Conservation (phyloP, 1,284 basidiomycete species). For the Moesziomyces sp. region DNA sequence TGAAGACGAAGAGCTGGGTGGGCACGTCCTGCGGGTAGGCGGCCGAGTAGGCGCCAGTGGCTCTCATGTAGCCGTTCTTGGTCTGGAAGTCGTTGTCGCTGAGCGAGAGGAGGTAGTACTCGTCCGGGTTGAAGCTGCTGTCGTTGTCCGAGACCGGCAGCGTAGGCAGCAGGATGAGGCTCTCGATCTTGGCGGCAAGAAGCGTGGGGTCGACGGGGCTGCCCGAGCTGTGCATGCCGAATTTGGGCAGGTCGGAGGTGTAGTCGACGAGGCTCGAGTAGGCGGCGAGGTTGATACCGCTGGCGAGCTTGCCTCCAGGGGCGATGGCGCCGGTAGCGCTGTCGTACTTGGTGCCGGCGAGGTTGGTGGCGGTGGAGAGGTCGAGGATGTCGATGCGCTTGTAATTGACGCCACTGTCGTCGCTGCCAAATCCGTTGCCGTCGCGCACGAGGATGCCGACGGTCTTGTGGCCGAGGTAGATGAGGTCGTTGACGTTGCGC, state of each 20-base stretch:
- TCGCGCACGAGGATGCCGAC: constrained; percentile 73
- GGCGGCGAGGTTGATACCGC: constrained; percentile 71
- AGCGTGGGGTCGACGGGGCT: constrained; percentile 70
- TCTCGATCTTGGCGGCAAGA: constrained; percentile 78
- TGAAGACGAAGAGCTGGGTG: constrained; percentile 77
- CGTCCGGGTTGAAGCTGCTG: constrained; percentile 67
- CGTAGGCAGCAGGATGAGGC: constrained; percentile 74
- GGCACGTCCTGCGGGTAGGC: constrained; percentile 67
- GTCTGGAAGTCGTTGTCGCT: constrained; percentile 78
- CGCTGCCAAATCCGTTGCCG: constrained; percentile 74
- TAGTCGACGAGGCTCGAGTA: constrained; percentile 74
- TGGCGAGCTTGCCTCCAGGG: constrained; percentile 71
- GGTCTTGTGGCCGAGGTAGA: constrained; percentile 70
- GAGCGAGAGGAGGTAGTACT: constrained; percentile 76
- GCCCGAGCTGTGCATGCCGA: constrained; percentile 72
- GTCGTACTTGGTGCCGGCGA: constrained; percentile 75
- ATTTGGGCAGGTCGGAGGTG: constrained; percentile 72
- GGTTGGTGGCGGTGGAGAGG: constrained; percentile 75
- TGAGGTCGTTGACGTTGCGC: constrained; percentile 73
- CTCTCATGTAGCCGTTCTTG: constrained; percentile 71
- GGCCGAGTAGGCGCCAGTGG: constrained; percentile 45
- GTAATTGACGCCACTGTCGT: constrained; percentile 71
- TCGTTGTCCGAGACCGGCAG: constrained; percentile 71
- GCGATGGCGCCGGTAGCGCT: constrained; percentile 73
- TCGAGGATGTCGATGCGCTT: constrained; percentile 71